Evolutionary conservation across 129 eudicot genomes (phyloP).

Genomic region (Helichrysum umbraculigerum): DNA sequence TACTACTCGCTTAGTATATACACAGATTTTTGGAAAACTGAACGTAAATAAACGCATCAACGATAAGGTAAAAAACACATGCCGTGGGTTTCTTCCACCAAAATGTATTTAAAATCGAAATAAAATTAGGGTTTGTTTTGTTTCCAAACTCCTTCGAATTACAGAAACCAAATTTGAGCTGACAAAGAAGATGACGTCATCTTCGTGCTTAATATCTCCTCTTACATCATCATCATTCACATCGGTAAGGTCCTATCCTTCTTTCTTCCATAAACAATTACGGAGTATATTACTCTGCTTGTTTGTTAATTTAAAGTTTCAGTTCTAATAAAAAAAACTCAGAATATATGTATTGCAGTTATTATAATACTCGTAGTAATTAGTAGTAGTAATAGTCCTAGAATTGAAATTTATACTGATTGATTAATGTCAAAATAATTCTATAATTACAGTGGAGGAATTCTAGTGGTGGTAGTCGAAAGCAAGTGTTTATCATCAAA

Average conservation of each 20-base stretch:
- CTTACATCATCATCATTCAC: slow-evolving; percentile 16
- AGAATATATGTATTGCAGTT: neutral
- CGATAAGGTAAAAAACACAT: too few species aligned
- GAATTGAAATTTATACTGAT: neutral
- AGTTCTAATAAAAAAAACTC: too few species aligned
- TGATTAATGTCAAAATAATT: neutral
- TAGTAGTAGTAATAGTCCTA: neutral
- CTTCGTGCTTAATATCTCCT: slow-evolving; percentile 1
- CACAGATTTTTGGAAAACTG: too few species aligned
- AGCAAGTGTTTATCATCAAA: slow-evolving; percentile 11
- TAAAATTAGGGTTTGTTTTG: neutral
- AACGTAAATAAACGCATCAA: too few species aligned
- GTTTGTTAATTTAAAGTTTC: neutral
- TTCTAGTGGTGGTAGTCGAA: slow-evolving; percentile 17
- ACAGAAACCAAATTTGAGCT: neutral
- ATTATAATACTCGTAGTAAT: too few species aligned
- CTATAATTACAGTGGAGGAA: slow-evolving; percentile 27
- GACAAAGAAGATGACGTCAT: slow-evolving; percentile 6
- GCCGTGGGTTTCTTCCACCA: too few species aligned
- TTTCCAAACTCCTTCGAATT: neutral
- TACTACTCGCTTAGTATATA: too few species aligned
- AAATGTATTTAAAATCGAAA: too few species aligned
- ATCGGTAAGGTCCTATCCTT: slow-evolving; percentile 21
- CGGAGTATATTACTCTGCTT: neutral
- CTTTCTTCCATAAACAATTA: neutral